phyloP scores from a whole-genome alignment of 164 flowering plant species.

The Akebia trifoliata region DNA sequence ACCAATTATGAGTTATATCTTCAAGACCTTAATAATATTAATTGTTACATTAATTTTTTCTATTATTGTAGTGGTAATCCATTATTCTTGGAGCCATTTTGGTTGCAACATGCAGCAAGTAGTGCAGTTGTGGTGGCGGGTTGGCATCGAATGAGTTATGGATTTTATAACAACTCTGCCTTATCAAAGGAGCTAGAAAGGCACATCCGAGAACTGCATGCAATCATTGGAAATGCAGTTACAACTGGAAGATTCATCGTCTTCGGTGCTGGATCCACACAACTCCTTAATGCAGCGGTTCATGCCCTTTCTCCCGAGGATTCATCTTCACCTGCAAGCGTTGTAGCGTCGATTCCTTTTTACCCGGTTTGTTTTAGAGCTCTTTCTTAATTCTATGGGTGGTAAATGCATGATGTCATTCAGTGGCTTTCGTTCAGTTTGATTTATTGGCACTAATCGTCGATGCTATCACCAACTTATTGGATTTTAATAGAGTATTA shows the following conservation, averaged over 20 bases:
- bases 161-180: no score
- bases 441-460: no score
- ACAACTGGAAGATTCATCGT: constrained; percentile 44
- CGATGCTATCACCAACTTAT: no score
- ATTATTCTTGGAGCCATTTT: constrained; percentile 62
- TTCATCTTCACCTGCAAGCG: constrained; percentile 32
- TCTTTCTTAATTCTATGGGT: no score
- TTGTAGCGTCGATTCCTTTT: constrained; percentile 53
- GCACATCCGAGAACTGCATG: constrained; percentile 40
- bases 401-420: no score
- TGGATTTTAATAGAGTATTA: no score
- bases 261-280: constrained; percentile 68
- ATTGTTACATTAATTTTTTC: no score
- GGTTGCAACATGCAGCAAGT: constrained; percentile 41
- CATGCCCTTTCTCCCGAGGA: constrained; percentile 37
- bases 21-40: no score
- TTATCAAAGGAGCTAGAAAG: constrained; percentile 34
- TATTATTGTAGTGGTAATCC: constrained; percentile 73
- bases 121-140: constrained; percentile 50
- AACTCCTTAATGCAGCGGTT: constrained; percentile 60
- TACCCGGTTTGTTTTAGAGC: constrained; percentile 37
- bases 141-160: constrained; percentile 75
- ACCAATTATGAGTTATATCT: no score
- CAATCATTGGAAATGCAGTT: constrained; percentile 51
- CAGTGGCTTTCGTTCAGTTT: no score